These are phyloP conservation scores for Aspergillus brunneoviolaceus DNA, from an alignment of 2,329 filamentous ascomycete genomes.

Conservation along the genomic window DNA sequence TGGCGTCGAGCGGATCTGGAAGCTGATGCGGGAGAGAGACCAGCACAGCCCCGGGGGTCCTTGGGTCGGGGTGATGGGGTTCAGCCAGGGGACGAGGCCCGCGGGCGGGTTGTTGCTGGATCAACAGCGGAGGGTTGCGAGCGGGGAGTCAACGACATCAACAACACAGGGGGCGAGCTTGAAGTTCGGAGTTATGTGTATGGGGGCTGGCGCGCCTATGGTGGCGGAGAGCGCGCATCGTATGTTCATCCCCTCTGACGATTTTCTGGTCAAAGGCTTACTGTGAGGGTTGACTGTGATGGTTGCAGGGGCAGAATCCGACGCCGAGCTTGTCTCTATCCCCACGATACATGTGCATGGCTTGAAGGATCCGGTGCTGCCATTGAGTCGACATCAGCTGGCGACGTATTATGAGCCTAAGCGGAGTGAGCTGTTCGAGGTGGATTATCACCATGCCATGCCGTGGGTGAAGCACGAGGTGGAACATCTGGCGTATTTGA, in stretches of 20 bases:
- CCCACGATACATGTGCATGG: conserved; percentile 26
- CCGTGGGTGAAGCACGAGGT: conserved; percentile 23
- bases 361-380: conserved; percentile 19
- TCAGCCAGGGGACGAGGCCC: conserved; percentile 22
- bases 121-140: conserved; percentile 18
- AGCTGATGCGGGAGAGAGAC: conserved; percentile 17
- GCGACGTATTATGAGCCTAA: conserved; percentile 15
- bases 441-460: conserved; percentile 28
- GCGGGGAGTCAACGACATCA: not conserved
- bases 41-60: conserved; percentile 5
- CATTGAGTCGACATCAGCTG: conserved; percentile 17
- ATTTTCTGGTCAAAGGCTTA: not conserved
- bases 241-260: conserved; percentile 6
- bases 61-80: conserved; percentile 26
- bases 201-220: conserved; percentile 22
- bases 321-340: conserved; percentile 6
- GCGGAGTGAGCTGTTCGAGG: conserved; percentile 15
- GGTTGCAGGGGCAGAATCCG: not conserved
- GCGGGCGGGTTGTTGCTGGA: conserved; percentile 21
- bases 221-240: conserved; percentile 18
- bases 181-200: conserved; percentile 22
- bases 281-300: not conserved
- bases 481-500: conserved; percentile 15
- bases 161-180: conserved; percentile 1
- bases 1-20: conserved; percentile 20